phyloP scores from a whole-genome alignment of 768 basidiomycete species.

The Boletus rufocinnamomeus region DNA sequence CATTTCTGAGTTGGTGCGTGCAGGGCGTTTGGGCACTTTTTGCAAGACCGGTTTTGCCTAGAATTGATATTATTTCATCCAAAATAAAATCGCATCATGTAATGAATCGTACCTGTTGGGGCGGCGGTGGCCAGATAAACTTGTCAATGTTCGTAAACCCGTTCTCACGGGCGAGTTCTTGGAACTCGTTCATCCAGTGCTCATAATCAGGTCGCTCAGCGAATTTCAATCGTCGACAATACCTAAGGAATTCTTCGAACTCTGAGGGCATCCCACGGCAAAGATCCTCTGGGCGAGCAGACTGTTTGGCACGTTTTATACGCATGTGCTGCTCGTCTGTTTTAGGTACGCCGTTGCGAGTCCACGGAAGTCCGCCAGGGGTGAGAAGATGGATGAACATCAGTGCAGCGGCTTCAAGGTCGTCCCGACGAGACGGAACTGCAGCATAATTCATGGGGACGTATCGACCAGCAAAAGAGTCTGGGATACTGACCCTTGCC shows the following conservation, averaged over 20 bases:
- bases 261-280: slow-evolving; percentile 67
- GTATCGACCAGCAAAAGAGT: slow-evolving; percentile 15
- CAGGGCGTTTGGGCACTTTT: slow-evolving; percentile 17
- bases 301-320: slow-evolving; percentile 64
- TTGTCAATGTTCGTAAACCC: slow-evolving; percentile 60
- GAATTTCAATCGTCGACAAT: slow-evolving; percentile 69
- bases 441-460: slow-evolving; percentile 25
- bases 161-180: slow-evolving; percentile 56
- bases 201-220: slow-evolving; percentile 69
- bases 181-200: slow-evolving; percentile 65
- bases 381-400: slow-evolving; percentile 83
- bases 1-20: slow-evolving; percentile 45
- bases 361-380: slow-evolving; percentile 76
- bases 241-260: slow-evolving; percentile 77
- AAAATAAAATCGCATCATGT: not conserved
- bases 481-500: slow-evolving; percentile 56
- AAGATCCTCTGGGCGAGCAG: slow-evolving; percentile 62
- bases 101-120: slow-evolving; percentile 31
- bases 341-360: slow-evolving; percentile 77
- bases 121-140: slow-evolving; percentile 76
- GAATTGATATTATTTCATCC: slow-evolving; percentile 2
- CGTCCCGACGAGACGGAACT: slow-evolving; percentile 81
- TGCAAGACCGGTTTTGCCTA: slow-evolving; percentile 35
- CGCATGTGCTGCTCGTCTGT: slow-evolving; percentile 61
- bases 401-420: slow-evolving; percentile 73